These are phyloP conservation scores for Macrophomina phaseolina DNA, from an alignment of 2,329 filamentous ascomycete genomes.

Conservation along the genomic window DNA sequence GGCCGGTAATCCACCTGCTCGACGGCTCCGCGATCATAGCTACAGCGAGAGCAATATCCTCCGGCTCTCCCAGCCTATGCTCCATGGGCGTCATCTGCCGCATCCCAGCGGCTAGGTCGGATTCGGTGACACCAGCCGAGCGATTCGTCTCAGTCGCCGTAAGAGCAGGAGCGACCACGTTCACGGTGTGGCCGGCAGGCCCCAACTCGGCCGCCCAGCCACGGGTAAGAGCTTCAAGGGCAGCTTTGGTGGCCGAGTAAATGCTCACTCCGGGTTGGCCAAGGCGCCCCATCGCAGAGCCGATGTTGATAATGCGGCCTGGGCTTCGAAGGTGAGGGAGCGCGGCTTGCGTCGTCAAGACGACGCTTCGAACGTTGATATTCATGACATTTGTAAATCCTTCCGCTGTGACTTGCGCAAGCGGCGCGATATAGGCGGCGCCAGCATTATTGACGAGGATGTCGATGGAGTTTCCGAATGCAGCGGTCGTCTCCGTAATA, in stretches of 20 bases:
- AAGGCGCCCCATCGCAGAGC: slow-evolving; percentile 85
- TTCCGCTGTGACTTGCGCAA: slow-evolving; percentile 76
- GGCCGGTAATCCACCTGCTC: slow-evolving; percentile 19
- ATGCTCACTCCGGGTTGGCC: slow-evolving; percentile 80
- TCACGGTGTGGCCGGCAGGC: neutral
- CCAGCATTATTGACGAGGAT: slow-evolving; percentile 96
- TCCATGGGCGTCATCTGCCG: neutral
- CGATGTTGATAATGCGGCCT: slow-evolving; percentile 95
- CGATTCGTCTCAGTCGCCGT: slow-evolving; percentile 8
- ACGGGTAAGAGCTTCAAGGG: too few species aligned
- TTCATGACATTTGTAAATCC: slow-evolving; percentile 87
- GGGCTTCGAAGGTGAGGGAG: slow-evolving; percentile 78
- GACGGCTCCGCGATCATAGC: slow-evolving; percentile 6
- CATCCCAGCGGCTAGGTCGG: neutral
- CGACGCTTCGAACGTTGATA: slow-evolving; percentile 92
- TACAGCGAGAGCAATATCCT: slow-evolving; percentile 7
- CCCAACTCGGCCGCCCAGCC: neutral
- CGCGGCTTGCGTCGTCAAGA: slow-evolving; percentile 94
- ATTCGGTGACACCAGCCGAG: neutral
- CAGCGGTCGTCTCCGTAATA: slow-evolving; percentile 41
- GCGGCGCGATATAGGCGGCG: slow-evolving; percentile 81
- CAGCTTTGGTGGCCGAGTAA: slow-evolving; percentile 91
- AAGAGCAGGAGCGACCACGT: neutral
- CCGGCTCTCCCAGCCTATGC: neutral
- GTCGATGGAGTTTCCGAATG: slow-evolving; percentile 77